These are phyloP conservation scores for Abortiporus biennis DNA, from an alignment of 1,284 basidiomycete genomes.

Conservation along the genomic window DNA sequence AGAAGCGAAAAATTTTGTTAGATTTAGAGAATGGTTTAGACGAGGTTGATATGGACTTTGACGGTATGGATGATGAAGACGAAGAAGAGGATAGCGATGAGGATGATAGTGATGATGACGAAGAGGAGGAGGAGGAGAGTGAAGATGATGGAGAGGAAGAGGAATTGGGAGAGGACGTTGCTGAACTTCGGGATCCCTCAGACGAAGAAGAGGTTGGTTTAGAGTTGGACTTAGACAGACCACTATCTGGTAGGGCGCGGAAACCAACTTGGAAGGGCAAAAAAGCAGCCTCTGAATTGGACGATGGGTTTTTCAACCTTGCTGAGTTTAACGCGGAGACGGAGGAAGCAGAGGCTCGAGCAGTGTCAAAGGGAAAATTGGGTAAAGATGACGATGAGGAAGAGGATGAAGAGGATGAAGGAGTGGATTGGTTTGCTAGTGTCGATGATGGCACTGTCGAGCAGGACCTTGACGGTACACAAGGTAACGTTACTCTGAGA, in stretches of 20 bases:
- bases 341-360: slow-evolving; percentile 71
- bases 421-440: slow-evolving; percentile 68
- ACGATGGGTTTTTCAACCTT: slow-evolving; percentile 93
- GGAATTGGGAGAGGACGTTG: slow-evolving; percentile 32
- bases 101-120: slow-evolving; percentile 28
- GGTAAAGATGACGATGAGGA: slow-evolving; percentile 51
- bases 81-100: slow-evolving; percentile 24
- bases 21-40: not conserved
- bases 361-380: slow-evolving; percentile 54
- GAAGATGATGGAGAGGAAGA: slow-evolving; percentile 34
- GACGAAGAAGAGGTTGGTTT: slow-evolving; percentile 36
- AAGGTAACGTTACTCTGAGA: slow-evolving; percentile 31
- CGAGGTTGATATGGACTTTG: slow-evolving; percentile 22
- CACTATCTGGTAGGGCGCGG: slow-evolving; percentile 21
- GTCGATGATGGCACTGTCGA: slow-evolving; percentile 38
- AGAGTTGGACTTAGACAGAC: slow-evolving; percentile 27
- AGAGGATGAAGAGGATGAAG: slow-evolving; percentile 45
- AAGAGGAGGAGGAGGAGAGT: slow-evolving; percentile 29
- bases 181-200: slow-evolving; percentile 41
- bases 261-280: slow-evolving; percentile 21
- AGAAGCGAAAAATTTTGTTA: too few species aligned
- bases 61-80: slow-evolving; percentile 28
- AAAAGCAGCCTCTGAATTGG: slow-evolving; percentile 55
- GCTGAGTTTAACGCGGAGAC: slow-evolving; percentile 86
- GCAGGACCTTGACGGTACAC: slow-evolving; percentile 32